A percentile compares a stretch with the other conserved stretches of the same genome.
Conservation (phyloP, 352 stramenopile genomes). For the Phytophthora agathidicida region DNA sequence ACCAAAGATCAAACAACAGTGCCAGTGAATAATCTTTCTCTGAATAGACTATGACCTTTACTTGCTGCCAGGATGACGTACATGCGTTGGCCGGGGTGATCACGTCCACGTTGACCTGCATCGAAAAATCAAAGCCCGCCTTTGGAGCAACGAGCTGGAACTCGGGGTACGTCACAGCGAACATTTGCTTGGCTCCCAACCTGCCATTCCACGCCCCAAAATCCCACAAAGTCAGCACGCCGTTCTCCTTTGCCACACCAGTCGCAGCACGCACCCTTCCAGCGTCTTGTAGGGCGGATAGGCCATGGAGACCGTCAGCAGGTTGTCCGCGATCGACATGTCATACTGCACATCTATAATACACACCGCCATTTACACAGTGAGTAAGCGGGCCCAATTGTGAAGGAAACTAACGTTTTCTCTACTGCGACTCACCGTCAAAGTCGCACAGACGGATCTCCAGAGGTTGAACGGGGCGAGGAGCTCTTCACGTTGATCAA, state of each 20-base stretch:
- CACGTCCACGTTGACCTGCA: conserved; percentile 78
- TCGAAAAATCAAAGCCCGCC: conserved; percentile 79
- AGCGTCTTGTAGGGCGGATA: conserved; percentile 81
- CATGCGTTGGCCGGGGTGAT: conserved; percentile 75
- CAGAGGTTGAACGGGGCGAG: conserved; percentile 73
- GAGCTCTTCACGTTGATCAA: conserved; percentile 49
- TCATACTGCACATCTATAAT: conserved; percentile 90
- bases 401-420: no score
- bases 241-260: background rate
- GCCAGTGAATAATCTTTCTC: background rate
- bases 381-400: conserved; percentile 8
- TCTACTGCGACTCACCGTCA: conserved; percentile 52
- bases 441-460: conserved; percentile 87
- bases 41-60: background rate
- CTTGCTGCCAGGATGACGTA: no score
- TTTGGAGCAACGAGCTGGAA: conserved; percentile 72
- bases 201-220: conserved; percentile 38
- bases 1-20: conserved; percentile 3
- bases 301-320: conserved; percentile 74
- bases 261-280: conserved; percentile 48
- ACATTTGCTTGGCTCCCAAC: conserved; percentile 74
- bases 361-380: conserved; percentile 2
- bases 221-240: conserved; percentile 5
- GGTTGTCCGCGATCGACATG: conserved; percentile 73
- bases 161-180: conserved; percentile 73